These are phyloP conservation scores for Mortierella hygrophila DNA, from an alignment of 192 early-diverging fungal species.

Conservation along the genomic window DNA sequence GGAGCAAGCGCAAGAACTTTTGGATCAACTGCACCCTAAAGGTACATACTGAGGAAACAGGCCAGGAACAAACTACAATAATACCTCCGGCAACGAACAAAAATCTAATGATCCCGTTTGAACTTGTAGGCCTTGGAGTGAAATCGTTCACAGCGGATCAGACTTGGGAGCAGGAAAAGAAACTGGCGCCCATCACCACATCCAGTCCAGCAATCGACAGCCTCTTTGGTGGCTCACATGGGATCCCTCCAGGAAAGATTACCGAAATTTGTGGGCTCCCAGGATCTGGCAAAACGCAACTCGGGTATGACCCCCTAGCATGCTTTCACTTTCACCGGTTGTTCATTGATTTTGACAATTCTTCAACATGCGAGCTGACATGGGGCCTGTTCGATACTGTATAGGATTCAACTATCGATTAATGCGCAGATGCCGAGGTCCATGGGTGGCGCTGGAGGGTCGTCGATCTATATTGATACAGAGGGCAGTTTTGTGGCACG, in stretches of 20 bases:
- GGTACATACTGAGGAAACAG: conserved; percentile 1
- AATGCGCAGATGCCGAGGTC: conserved; percentile 37
- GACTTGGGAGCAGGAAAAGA: conserved; percentile 26
- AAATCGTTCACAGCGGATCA: conserved; percentile 16
- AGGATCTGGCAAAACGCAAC: conserved; percentile 43
- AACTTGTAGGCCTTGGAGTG: background rate
- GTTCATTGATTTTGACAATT: background rate
- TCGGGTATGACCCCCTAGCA: conserved; percentile 23
- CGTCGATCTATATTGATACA: conserved; percentile 48
- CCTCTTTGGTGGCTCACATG: conserved; percentile 29
- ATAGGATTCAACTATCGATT: conserved; percentile 46
- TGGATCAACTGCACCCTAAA: conserved; percentile 13
- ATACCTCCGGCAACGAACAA: background rate
- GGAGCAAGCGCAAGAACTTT: conserved; percentile 21
- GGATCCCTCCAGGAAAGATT: conserved; percentile 36
- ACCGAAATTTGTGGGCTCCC: conserved; percentile 44
- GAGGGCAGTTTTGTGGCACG: conserved; percentile 54
- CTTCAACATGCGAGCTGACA: background rate
- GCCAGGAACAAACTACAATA: background rate
- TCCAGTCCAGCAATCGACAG: conserved; percentile 29
- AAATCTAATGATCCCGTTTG: background rate
- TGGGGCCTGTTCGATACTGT: too few relatives aligned
- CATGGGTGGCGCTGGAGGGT: conserved; percentile 18
- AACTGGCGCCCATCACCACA: conserved; percentile 26
- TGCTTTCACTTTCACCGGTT: too few relatives aligned